Evolutionary conservation across 208 protist genomes (phyloP).

Genomic region (Endotrypanum monterogeii): DNA sequence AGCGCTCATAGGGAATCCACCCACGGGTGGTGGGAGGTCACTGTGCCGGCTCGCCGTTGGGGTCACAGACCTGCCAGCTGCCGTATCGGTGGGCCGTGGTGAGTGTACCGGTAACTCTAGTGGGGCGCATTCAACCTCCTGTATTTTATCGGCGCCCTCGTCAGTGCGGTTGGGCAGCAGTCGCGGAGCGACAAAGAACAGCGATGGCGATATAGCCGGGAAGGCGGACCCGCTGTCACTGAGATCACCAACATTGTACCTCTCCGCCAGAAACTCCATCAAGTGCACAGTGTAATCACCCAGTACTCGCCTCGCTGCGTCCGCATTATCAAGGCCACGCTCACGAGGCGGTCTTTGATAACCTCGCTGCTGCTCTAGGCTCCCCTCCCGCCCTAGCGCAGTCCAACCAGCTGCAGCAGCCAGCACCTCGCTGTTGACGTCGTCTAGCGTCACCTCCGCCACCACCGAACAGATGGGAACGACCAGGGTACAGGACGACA

Average conservation of each 20-base stretch:
- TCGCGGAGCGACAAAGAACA: not conserved
- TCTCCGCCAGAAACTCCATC: constrained; percentile 11
- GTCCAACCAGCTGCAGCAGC: constrained; percentile 23
- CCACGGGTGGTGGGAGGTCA: not conserved
- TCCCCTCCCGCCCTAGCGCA: constrained; percentile 34
- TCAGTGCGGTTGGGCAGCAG: not conserved
- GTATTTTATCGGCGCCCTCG: not conserved
- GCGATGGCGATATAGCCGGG: not conserved
- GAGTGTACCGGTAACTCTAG: not conserved
- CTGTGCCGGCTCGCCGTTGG: not conserved
- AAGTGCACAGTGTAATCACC: constrained; percentile 21
- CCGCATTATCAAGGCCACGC: constrained; percentile 20
- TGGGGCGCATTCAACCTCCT: not conserved
- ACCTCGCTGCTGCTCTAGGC: not conserved
- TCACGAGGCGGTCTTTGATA: not conserved
- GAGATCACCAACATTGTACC: not conserved
- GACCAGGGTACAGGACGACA: constrained; percentile 25
- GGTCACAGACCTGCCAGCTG: not conserved
- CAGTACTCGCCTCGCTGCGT: constrained; percentile 31
- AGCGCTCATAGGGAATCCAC: not conserved
- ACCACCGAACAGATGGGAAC: constrained; percentile 43
- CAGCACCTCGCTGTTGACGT: constrained; percentile 34
- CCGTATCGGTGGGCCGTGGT: not conserved
- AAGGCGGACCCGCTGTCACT: not conserved
- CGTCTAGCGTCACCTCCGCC: constrained; percentile 19